Conservation (phyloP, 2,329 filamentous ascomycete genomes). For the Ascochyta koolunga region DNA sequence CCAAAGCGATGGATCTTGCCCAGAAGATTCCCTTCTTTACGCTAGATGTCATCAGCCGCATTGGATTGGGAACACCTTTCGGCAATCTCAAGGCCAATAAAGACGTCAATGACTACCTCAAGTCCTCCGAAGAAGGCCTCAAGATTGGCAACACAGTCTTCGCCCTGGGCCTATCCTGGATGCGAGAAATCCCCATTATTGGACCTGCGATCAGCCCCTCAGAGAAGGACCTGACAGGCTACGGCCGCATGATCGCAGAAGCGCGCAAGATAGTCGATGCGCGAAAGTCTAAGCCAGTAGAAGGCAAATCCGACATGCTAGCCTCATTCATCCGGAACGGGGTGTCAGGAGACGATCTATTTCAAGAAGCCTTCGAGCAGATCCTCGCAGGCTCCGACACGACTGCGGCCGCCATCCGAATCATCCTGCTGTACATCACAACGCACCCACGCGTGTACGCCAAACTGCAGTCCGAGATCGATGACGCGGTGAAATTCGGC, state of each 20-base stretch:
- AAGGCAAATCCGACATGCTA: conserved; percentile 60
- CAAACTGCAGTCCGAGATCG: conserved; percentile 56
- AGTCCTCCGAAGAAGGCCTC: conserved; percentile 50
- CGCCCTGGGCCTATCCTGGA: conserved; percentile 35
- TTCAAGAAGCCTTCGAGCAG: conserved; percentile 52
- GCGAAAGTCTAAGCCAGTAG: conserved; percentile 52
- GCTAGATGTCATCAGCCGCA: conserved; percentile 61
- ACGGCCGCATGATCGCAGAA: conserved; percentile 43
- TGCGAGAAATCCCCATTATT: conserved; percentile 31
- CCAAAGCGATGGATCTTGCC: conserved; percentile 55
- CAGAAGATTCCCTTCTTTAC: conserved; percentile 59
- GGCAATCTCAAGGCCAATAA: conserved; percentile 58
- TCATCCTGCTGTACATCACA: conserved; percentile 60
- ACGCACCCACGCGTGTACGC: conserved; percentile 56
- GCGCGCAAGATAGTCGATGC: conserved; percentile 42
- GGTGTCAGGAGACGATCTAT: conserved; percentile 49
- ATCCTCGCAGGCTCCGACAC: conserved; percentile 65
- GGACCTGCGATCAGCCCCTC: conserved; percentile 38
- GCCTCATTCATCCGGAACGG: conserved; percentile 58
- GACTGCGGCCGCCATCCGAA: conserved; percentile 61
- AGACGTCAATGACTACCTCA: conserved; percentile 56
- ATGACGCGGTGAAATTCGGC: conserved; percentile 47
- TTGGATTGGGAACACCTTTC: conserved; percentile 60
- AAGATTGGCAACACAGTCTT: conserved; percentile 36
- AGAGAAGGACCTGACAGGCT: conserved; percentile 45